phyloP scores from a whole-genome alignment of 306 rosid species.

The Dryas octopetala region DNA sequence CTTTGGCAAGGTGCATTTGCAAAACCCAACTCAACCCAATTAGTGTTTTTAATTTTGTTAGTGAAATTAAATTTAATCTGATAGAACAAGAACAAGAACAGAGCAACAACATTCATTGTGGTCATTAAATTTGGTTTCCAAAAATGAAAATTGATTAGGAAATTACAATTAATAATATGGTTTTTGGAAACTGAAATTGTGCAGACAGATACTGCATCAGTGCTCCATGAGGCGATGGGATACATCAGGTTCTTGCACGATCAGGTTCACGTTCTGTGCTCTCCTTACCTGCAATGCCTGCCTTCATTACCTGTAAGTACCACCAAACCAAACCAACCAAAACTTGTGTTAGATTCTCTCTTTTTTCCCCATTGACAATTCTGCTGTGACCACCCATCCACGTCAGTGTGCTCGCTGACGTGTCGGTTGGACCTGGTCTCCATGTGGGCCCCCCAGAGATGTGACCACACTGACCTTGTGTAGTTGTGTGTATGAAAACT shows the following conservation, averaged over 20 bases:
- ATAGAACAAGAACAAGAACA: too few species aligned
- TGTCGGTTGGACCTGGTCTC: not conserved
- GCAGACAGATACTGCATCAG: constrained; percentile 97
- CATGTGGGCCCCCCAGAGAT: not conserved
- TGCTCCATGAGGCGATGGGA: constrained; percentile 91
- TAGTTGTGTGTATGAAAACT: too few species aligned
- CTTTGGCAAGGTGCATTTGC: constrained; percentile 72
- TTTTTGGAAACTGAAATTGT: not conserved
- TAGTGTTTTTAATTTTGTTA: too few species aligned
- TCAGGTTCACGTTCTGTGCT: constrained; percentile 85
- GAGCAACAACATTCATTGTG: too few species aligned
- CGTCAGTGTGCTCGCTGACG: not conserved
- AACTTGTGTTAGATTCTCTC: not conserved
- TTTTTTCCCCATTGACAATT: constrained; percentile 15
- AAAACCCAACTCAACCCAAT: not conserved
- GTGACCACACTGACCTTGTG: not conserved
- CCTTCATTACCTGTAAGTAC: constrained; percentile 48
- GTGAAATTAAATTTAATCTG: too few species aligned
- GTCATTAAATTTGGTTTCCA: too few species aligned
- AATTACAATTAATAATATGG: not conserved
- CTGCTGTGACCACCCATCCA: not conserved
- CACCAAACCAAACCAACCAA: not conserved
- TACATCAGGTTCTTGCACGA: constrained; percentile 86
- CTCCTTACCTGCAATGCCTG: constrained; percentile 67
- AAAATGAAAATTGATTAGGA: too few species aligned